Conservation (phyloP, 345 rosid genomes). For the Sisymbrium altissimum region DNA sequence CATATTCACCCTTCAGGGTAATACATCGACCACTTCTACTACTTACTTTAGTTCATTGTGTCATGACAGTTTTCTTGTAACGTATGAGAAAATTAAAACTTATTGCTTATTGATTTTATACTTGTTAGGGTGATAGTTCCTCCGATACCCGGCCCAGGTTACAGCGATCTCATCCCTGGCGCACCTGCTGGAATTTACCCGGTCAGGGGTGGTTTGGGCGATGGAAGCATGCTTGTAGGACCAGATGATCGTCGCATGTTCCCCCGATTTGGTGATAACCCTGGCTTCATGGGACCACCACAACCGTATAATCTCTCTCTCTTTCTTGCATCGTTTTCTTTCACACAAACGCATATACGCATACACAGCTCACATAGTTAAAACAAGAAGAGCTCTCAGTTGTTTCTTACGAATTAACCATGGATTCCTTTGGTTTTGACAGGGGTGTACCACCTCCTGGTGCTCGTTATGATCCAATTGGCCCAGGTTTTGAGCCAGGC, state of each 20-base stretch:
- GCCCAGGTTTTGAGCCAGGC: slow-evolving; percentile 86
- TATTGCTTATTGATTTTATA: neutral
- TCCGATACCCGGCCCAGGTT: slow-evolving; percentile 32
- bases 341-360: neutral
- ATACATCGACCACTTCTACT: slow-evolving; percentile 11
- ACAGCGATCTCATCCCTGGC: slow-evolving; percentile 63
- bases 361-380: neutral
- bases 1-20: slow-evolving; percentile 64
- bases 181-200: slow-evolving; percentile 81
- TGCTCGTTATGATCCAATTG: slow-evolving; percentile 89
- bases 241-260: slow-evolving; percentile 69
- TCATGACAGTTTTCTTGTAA: neutral
- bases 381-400: neutral
- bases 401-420: neutral
- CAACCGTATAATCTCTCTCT: slow-evolving; percentile 50
- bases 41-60: neutral
- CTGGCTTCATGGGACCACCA: slow-evolving; percentile 40
- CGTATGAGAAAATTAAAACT: neutral
- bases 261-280: slow-evolving; percentile 42
- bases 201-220: slow-evolving; percentile 51
- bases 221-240: slow-evolving; percentile 78
- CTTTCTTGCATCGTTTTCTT: neutral
- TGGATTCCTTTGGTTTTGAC: slow-evolving; percentile 16
- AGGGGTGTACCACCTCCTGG: slow-evolving; percentile 91
- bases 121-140: slow-evolving; percentile 49